Evolutionary conservation across 208 protist genomes (phyloP), one percentile per base, ranked within the genome.

Genomic region (Trypanosoma lewisi): DNA sequence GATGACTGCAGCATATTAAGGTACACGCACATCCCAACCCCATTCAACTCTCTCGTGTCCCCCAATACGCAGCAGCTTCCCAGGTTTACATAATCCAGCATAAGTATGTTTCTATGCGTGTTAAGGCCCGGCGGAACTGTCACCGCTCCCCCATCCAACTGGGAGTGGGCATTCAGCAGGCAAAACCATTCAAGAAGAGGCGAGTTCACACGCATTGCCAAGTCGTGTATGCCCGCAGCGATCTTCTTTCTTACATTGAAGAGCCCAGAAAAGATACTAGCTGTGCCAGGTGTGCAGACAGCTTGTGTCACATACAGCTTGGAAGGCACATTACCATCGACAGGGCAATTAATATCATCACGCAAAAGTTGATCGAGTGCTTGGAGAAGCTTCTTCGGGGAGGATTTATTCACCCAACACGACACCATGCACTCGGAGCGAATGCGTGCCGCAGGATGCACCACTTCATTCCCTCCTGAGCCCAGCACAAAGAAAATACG

Each of bases 401-500:
- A 63, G 30, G 34, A 19, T 30, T 70, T 53, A 60, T 83, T 75
- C 23, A 76, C 67, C 75, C 77, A 88, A 21, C 51, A 45, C 2
- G 81, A 88, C 2, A 42, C 31, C 9, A 91, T 34, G 44, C 59
- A 37, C 4, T 8, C 19, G 11, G 52, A 53, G 9, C 78, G 73
- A 30, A 53, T 27, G 34, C 60, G 74, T 11, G 67, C 59, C 27
- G 56, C 65, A 1, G 69, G 45, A 25, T 70, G 50, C 6, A 33
- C 4, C 4, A 59, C n/a, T 19, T 41, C 2, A 47, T 56, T 21
- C 28, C 60, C 62, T 36, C 45, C 73, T 37, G 7, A 14, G 34
- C 34, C 11, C 34, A 84, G 41, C 11, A 91, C 52, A 47, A 91
- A 19, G 48, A 88, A 82, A 19, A 91, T 48, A n/a, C 77, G 74